Evolutionary conservation across 1,139 yeast genomes (phyloP).

Genomic region (Pichia sp.): DNA sequence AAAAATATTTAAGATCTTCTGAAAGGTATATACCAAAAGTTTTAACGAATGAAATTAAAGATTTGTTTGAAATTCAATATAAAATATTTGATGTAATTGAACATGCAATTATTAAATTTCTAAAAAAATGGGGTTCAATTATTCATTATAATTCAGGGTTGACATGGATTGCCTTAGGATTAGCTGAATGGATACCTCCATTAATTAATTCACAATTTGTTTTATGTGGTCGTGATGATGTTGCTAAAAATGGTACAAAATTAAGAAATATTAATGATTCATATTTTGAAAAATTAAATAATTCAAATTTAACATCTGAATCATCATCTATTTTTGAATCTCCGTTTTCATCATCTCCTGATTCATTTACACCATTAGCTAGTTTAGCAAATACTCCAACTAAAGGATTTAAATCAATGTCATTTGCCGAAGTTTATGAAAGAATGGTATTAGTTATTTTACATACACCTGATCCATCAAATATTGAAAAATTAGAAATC

Average conservation of each 20-base stretch:
- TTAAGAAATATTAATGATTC: constrained; percentile 40
- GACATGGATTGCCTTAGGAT: constrained; percentile 80
- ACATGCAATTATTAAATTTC: constrained; percentile 55
- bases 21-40: constrained; percentile 26
- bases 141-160: constrained; percentile 76
- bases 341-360: constrained; percentile 23
- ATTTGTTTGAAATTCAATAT: constrained; percentile 37
- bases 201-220: constrained; percentile 33
- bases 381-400: constrained; percentile 17
- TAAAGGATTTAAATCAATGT: constrained; percentile 32
- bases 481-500: neutral
- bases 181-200: constrained; percentile 89
- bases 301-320: constrained; percentile 14
- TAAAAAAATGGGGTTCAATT: constrained; percentile 71
- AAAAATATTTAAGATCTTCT: constrained; percentile 43
- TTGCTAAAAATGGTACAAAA: constrained; percentile 31
- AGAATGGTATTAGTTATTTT: constrained; percentile 67
- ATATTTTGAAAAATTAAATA: constrained; percentile 35
- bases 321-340: constrained; percentile 15
- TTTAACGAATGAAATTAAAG: constrained; percentile 23
- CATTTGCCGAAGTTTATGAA: constrained; percentile 68
- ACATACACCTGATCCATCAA: constrained; percentile 54
- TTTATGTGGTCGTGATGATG: constrained; percentile 34
- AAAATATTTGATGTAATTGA: constrained; percentile 54
- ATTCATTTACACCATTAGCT: constrained; percentile 16